Percentiles rank a stretch among this genome's conserved stretches.
phyloP scores from a whole-genome alignment of 139 green algal genomes.

The Chlorella sp. region DNA sequence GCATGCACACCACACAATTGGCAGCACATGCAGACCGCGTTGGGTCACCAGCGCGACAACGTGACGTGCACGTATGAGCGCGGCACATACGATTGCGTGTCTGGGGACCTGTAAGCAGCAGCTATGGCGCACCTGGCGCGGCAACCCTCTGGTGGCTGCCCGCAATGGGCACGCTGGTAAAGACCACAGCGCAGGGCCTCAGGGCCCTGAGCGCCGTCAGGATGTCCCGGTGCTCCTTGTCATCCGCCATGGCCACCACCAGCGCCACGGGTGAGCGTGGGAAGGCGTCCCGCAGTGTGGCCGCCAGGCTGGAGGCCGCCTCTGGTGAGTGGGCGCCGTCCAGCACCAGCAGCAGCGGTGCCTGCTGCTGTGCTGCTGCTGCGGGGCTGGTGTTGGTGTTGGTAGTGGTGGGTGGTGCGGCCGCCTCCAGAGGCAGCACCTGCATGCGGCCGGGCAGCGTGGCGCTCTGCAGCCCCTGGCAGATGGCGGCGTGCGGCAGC shows the following conservation, averaged over 20 bases:
- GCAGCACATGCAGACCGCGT: neutral
- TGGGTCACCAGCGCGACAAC: neutral
- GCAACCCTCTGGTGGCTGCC: slow-evolving; percentile 38
- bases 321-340: slow-evolving; percentile 75
- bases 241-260: slow-evolving; percentile 71
- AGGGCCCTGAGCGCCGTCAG: slow-evolving; percentile 25
- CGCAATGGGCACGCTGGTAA: slow-evolving; percentile 62
- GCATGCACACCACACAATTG: neutral
- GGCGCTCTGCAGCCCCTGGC: slow-evolving; percentile 33
- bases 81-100: no score
- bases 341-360: slow-evolving; percentile 42
- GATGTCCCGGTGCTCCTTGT: slow-evolving; percentile 70
- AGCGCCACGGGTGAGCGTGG: slow-evolving; percentile 45
- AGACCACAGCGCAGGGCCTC: slow-evolving; percentile 48
- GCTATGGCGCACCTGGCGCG: slow-evolving; percentile 30
- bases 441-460: slow-evolving; percentile 65
- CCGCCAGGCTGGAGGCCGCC: slow-evolving; percentile 50
- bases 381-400: neutral
- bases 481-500: slow-evolving; percentile 23
- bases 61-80: neutral
- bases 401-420: neutral
- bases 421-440: slow-evolving; percentile 20
- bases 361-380: neutral
- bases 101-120: no score
- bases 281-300: slow-evolving; percentile 41